phyloP scores from a whole-genome alignment of 768 basidiomycete species.

The Boletus rubroflammeus region DNA sequence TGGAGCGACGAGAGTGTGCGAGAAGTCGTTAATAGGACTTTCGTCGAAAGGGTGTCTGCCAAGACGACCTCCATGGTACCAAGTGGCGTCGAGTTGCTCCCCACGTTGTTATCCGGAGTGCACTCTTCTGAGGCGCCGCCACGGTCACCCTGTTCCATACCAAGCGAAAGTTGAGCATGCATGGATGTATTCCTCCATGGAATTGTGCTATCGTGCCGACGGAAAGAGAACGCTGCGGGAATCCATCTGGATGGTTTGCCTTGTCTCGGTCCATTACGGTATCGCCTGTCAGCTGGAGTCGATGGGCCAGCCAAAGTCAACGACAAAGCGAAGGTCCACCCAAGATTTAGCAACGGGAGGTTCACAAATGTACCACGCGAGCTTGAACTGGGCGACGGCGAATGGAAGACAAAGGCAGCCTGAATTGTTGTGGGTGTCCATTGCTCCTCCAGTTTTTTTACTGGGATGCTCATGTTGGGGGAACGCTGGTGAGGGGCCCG shows the following conservation, averaged over 20 bases:
- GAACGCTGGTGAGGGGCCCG: no score
- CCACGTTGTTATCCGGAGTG: background rate
- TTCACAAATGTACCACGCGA: background rate
- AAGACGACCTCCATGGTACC: slow-evolving; percentile 1
- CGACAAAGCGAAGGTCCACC: slow-evolving; percentile 17
- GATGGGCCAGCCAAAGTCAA: no score
- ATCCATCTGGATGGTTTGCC: background rate
- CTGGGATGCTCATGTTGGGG: background rate
- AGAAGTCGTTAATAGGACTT: background rate
- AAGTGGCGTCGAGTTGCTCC: background rate
- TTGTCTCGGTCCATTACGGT: no score
- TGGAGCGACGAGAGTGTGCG: background rate
- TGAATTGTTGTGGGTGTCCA: slow-evolving; percentile 15
- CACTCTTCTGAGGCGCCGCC: background rate
- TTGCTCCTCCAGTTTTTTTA: slow-evolving; percentile 8
- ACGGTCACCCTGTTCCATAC: background rate
- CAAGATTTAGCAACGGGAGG: slow-evolving; percentile 8
- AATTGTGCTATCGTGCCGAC: background rate
- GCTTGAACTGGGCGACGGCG: background rate
- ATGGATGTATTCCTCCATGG: slow-evolving; percentile 18
- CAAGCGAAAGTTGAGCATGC: slow-evolving; percentile 8
- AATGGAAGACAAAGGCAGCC: background rate
- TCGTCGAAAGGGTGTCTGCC: background rate
- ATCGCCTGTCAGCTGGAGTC: no score
- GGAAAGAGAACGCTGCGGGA: slow-evolving; percentile 9